Evolutionary conservation across 2,329 filamentous ascomycete genomes (phyloP), one percentile per base, ranked within the genome.

Genomic region (Penicillium sp.): DNA sequence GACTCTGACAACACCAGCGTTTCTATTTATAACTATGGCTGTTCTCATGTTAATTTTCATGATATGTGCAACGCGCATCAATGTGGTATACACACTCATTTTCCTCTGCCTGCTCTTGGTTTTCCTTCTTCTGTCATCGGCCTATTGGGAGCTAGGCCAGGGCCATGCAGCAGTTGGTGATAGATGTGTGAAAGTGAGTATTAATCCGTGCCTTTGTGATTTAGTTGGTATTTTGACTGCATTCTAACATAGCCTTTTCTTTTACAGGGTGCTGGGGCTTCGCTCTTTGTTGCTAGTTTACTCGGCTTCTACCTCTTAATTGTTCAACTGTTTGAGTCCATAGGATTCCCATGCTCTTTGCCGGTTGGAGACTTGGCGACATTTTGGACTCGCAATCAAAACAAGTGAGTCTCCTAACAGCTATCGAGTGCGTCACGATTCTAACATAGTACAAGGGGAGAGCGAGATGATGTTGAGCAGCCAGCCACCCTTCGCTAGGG

Each of bases 11-110:
- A 34, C 6, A 25, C 0, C 53, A 60, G 66, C 71, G 63, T 90
- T 88, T 76, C 84, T 87, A 75, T 79, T 85, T 48, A 70, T 90
- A 54, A 82, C 82, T 60, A 89, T 90, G 87, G 84, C 76, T 3
- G 60, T 90, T n/a, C 75, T 90, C 29, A 85, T 82, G 70, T 72
- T 89, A 60, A 69, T 91, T 64, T 91, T 84, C 76, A 75, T 90
- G 49, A 77, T 91, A 69, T 88, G 86, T 74, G 82, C 88, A 1
- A 76, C 91, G 19, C 84, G 89, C 47, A 91, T 87, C 31, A 92
- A 92, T 70, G 55, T 90, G 10, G 80, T 85, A 70, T 90, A 91
- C 73, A 82, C 89, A 63, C 63, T 85, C 54, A 88, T 92, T 72
- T 91, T 91, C 77, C 67, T 85, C 58, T 78, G 78, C 1, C 80